Evolutionary conservation across 2,329 filamentous ascomycete genomes (phyloP), one percentile per base, ranked within the genome.

Genomic region (Colletotrichum nymphaeae): DNA sequence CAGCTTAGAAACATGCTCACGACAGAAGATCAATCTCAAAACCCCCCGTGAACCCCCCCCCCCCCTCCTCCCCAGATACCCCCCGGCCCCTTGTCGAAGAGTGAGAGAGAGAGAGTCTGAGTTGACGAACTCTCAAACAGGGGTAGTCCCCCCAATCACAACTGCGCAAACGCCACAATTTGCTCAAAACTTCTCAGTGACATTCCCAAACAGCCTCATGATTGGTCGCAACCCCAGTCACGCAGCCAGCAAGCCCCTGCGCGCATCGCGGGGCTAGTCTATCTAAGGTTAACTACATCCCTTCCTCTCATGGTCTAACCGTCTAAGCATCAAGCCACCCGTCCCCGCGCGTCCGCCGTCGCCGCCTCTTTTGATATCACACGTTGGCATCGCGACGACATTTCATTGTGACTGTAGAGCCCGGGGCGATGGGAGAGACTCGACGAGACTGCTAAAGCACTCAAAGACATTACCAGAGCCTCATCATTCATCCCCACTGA

Each of bases 131-230:
- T 56, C 53, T 22, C 24, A 56, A 56, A 65, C 37, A 58, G 55
- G 67, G 67, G 60, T 56, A 56, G 35, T 55, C 62, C 22, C 60
- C 67, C 42, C 42, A 49, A 49, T 49, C 42, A 12, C 30, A 42
- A 49, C 42, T 30, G 66, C 69, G 58, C 67, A 46, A 42, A 77
- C 75, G 78, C 80, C 79, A 84, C 80, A 87, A 87, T 78, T 83
- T 87, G 86, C 85, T 87, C 86, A 87, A 87, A 87, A 78, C 79
- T 80, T 79, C 85, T 84, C 85, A 85, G 75, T 72, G 67, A 63
- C 68, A 72, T 46, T 11, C 32, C 26, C 9, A 22, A 1, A 6
- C 26, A 0, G 9, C 5, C 11, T 9, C 22, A 16, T 70, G 59
- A 73, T 73, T 73, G 67, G 70, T 11, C 14, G n/a, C 12, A 3